Conservation (phyloP, 1,284 basidiomycete species). For the Wolfiporia cocos region DNA sequence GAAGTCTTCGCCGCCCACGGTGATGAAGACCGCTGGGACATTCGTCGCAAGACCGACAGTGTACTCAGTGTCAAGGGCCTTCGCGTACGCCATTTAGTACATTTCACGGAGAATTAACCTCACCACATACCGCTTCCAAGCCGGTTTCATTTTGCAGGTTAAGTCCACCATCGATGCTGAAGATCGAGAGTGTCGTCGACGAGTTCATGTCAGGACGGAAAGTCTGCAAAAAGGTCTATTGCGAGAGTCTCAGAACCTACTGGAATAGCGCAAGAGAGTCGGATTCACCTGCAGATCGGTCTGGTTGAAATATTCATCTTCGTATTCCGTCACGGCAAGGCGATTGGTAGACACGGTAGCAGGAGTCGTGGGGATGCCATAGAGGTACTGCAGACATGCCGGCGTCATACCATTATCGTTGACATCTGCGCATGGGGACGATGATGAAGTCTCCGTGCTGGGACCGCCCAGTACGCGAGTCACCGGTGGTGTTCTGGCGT, state of each 20-base stretch:
- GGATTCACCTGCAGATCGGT: slow-evolving; percentile 37
- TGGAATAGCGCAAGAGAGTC: slow-evolving; percentile 12
- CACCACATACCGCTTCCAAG: slow-evolving; percentile 14
- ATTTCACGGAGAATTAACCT: background rate
- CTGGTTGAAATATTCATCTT: slow-evolving; percentile 45
- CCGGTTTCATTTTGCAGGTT: slow-evolving; percentile 35
- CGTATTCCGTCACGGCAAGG: slow-evolving; percentile 51
- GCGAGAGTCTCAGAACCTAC: slow-evolving; percentile 9
- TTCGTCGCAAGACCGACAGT: slow-evolving; percentile 39
- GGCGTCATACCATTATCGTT: slow-evolving; percentile 40
- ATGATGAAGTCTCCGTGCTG: too few relatives aligned
- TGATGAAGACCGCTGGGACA: slow-evolving; percentile 18
- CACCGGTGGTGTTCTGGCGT: too few relatives aligned
- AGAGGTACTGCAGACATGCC: slow-evolving; percentile 45
- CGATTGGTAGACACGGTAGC: slow-evolving; percentile 35
- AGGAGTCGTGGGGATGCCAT: slow-evolving; percentile 43
- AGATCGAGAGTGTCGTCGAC: slow-evolving; percentile 43
- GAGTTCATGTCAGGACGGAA: slow-evolving; percentile 45
- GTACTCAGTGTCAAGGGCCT: slow-evolving; percentile 43
- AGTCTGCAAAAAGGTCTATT: slow-evolving; percentile 40
- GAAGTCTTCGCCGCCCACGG: slow-evolving; percentile 11
- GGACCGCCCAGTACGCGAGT: too few relatives aligned
- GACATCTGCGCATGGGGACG: background rate
- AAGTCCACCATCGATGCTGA: slow-evolving; percentile 49
- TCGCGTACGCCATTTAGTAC: background rate